Conservation (phyloP, 1,139 yeast species). For the Saccharomycopsis hybrid region DNA sequence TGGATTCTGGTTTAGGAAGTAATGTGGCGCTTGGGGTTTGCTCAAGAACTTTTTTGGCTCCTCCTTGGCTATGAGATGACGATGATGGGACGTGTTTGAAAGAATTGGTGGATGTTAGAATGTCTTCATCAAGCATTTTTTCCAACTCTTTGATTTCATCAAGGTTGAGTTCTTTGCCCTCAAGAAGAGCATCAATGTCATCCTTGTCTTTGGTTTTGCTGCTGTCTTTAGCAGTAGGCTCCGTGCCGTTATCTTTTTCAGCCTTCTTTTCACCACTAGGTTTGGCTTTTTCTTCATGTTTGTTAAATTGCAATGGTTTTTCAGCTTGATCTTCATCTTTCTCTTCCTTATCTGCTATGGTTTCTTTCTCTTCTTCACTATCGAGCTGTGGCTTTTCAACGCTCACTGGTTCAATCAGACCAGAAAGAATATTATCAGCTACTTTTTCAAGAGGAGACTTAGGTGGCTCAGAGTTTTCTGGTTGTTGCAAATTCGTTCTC, state of each 20-base stretch:
- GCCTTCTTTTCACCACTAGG: slow-evolving; percentile 8
- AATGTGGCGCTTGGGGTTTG: slow-evolving; percentile 21
- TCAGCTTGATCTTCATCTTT: slow-evolving; percentile 19
- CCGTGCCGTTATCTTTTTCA: slow-evolving; percentile 21
- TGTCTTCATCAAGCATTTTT: slow-evolving; percentile 17
- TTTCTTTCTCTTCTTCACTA: slow-evolving; percentile 11
- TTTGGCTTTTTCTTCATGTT: slow-evolving; percentile 23
- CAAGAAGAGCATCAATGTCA: slow-evolving; percentile 15
- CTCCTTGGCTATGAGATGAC: not conserved
- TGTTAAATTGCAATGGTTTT: slow-evolving; percentile 13
- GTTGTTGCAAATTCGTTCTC: slow-evolving; percentile 20
- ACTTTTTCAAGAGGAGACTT: slow-evolving; percentile 19
- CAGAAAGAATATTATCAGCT: slow-evolving; percentile 17
- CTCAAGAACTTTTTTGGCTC: slow-evolving; percentile 8
- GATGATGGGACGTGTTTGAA: slow-evolving; percentile 2
- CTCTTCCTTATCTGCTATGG: slow-evolving; percentile 14
- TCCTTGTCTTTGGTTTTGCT: not conserved
- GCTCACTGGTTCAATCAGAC: slow-evolving; percentile 3
- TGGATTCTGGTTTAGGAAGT: slow-evolving; percentile 27
- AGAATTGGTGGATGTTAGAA: slow-evolving; percentile 16
- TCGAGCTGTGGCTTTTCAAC: slow-evolving; percentile 6
- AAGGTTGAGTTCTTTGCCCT: slow-evolving; percentile 10
- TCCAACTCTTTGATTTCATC: slow-evolving; percentile 20
- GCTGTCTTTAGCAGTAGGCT: not conserved
- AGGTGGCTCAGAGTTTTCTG: slow-evolving; percentile 20